A percentile compares a stretch with the other conserved stretches of the same genome.
phyloP scores from a whole-genome alignment of 1,284 basidiomycete genomes.

The Cerrena zonata region DNA sequence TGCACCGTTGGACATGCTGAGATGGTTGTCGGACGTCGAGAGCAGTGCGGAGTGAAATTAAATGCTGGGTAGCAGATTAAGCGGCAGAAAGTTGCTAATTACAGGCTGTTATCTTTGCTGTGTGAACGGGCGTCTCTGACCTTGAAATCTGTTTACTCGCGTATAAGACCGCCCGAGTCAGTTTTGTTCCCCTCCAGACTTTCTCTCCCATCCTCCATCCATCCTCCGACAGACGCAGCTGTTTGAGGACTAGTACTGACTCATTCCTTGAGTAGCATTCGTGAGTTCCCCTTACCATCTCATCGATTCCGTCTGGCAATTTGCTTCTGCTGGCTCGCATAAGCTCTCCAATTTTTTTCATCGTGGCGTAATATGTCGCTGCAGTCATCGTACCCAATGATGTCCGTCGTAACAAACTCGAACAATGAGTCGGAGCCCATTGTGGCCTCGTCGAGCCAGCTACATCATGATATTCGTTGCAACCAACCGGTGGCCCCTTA shows the following conservation, averaged over 20 bases:
- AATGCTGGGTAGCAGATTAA: background rate
- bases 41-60: background rate
- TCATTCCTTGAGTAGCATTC: constrained; percentile 13
- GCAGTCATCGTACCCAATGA: constrained; percentile 1
- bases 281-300: constrained; percentile 13
- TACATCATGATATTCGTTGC: constrained; percentile 5
- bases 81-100: background rate
- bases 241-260: constrained; percentile 14
- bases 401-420: background rate
- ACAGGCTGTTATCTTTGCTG: background rate
- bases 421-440: constrained; percentile 9
- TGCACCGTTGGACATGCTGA: background rate
- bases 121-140: constrained; percentile 16
- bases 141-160: constrained; percentile 13
- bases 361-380: background rate
- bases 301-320: constrained; percentile 13
- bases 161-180: constrained; percentile 19
- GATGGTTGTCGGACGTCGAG: background rate
- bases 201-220: constrained; percentile 12
- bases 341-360: constrained; percentile 4
- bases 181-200: constrained; percentile 5
- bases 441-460: constrained; percentile 12
- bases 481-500: constrained; percentile 11
- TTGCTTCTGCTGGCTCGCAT: constrained; percentile 7
- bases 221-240: constrained; percentile 12